These are phyloP conservation scores for Cylindrodendrum hubeiense DNA, from an alignment of 2,329 filamentous ascomycete genomes.

Conservation along the genomic window DNA sequence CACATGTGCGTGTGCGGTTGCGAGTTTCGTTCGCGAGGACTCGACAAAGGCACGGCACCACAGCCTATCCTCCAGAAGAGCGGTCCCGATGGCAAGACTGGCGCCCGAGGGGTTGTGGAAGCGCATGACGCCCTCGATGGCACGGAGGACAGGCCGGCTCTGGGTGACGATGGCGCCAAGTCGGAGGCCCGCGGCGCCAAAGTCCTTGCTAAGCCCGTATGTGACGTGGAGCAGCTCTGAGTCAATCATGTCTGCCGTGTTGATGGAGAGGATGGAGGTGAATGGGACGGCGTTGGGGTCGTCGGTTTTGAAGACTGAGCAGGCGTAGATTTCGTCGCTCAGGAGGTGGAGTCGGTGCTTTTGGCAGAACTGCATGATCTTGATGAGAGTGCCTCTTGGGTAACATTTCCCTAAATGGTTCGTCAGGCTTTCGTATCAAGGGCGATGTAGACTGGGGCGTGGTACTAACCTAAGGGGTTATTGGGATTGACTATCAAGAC, in stretches of 20 bases:
- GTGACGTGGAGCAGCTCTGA: conserved; percentile 62
- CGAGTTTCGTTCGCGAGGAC: conserved; percentile 54
- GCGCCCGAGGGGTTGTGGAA: conserved; percentile 62
- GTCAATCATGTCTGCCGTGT: conserved; percentile 58
- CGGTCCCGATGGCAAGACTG: conserved; percentile 55
- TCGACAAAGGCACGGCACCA: conserved; percentile 61
- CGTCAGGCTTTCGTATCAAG: conserved; percentile 14
- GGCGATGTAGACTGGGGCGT: neutral
- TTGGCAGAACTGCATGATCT: conserved; percentile 63
- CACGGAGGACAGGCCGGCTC: conserved; percentile 47
- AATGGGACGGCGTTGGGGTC: conserved; percentile 52
- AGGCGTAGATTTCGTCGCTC: conserved; percentile 70
- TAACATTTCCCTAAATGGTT: conserved; percentile 56
- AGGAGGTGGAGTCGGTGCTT: conserved; percentile 64
- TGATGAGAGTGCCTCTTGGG: conserved; percentile 54
- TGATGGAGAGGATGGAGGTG: conserved; percentile 62
- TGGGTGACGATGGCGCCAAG: conserved; percentile 61
- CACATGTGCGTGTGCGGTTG: conserved; percentile 54
- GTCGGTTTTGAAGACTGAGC: conserved; percentile 59
- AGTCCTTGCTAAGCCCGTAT: conserved; percentile 62
- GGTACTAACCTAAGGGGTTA: conserved; percentile 60
- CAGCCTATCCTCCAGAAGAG: conserved; percentile 59
- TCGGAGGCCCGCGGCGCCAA: conserved; percentile 65
- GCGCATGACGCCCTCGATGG: conserved; percentile 54
- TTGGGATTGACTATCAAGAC: conserved; percentile 66